A percentile compares a stretch with the other conserved stretches of the same genome.
These are phyloP conservation scores for Melanogaster broomeanus DNA, from an alignment of 768 basidiomycete species.

Conservation along the genomic window DNA sequence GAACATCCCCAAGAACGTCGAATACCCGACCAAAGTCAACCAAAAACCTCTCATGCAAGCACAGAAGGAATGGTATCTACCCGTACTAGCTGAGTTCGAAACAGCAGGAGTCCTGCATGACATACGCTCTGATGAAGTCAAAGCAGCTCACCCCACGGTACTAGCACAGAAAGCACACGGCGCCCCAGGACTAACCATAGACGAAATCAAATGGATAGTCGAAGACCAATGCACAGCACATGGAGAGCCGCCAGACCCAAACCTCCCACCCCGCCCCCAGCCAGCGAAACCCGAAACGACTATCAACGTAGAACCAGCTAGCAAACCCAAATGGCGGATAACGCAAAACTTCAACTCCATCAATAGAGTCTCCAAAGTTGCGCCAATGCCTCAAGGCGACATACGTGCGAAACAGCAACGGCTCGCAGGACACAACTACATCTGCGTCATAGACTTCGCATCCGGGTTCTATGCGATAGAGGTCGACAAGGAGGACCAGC, in stretches of 20 bases:
- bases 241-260: too few species aligned
- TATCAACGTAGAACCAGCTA: too few species aligned
- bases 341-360: slow-evolving; percentile 17
- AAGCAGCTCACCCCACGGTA: slow-evolving; percentile 7
- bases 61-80: slow-evolving; percentile 33
- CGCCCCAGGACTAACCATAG: slow-evolving; percentile 1
- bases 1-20: slow-evolving; percentile 28
- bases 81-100: slow-evolving; percentile 36
- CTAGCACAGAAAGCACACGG: slow-evolving; percentile 14
- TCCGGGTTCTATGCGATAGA: slow-evolving; percentile 36
- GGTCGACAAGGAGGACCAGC: too few species aligned
- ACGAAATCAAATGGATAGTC: slow-evolving; percentile 9
- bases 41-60: too few species aligned
- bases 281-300: background rate
- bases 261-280: background rate
- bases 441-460: slow-evolving; percentile 39
- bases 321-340: background rate
- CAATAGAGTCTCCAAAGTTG: slow-evolving; percentile 33
- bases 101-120: slow-evolving; percentile 28
- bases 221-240: slow-evolving; percentile 14
- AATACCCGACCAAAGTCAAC: too few species aligned
- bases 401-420: slow-evolving; percentile 43
- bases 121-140: slow-evolving; percentile 9
- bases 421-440: slow-evolving; percentile 40
- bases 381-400: slow-evolving; percentile 38